phyloP scores from a whole-genome alignment of 1,139 yeast species.

The Yamadazyma friedrichii region DNA sequence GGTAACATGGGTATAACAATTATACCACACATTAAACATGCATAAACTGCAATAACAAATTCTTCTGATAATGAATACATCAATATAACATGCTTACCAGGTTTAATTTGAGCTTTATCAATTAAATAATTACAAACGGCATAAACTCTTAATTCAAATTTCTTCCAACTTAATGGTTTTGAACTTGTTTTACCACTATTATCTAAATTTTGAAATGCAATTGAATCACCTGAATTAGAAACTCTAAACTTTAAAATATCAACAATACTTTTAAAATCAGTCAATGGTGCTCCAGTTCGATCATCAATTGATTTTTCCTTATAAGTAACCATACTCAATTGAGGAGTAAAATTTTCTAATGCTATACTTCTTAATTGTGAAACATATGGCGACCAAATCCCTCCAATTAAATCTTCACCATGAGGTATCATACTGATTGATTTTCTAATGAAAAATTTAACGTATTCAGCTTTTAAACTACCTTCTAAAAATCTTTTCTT shows the following conservation, averaged over 20 bases:
- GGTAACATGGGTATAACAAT: constrained; percentile 81
- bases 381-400: constrained; percentile 79
- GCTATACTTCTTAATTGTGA: constrained; percentile 59
- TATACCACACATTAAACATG: constrained; percentile 82
- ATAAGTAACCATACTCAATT: constrained; percentile 72
- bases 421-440: constrained; percentile 70
- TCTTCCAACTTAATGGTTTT: constrained; percentile 75
- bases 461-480: constrained; percentile 68
- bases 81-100: constrained; percentile 74
- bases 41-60: constrained; percentile 76
- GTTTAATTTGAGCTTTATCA: constrained; percentile 50
- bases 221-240: constrained; percentile 68
- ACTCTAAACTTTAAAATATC: constrained; percentile 82
- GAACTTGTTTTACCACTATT: constrained; percentile 48
- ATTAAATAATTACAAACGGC: constrained; percentile 62
- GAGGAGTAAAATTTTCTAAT: constrained; percentile 44
- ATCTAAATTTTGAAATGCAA: constrained; percentile 74
- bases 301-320: constrained; percentile 75
- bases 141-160: constrained; percentile 74
- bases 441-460: constrained; percentile 71
- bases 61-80: constrained; percentile 91
- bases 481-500: constrained; percentile 81
- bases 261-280: constrained; percentile 69
- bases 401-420: constrained; percentile 78
- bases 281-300: constrained; percentile 68